Evolutionary conservation across 225 moss, liverwort and hornwort genomes (phyloP), one percentile per base, ranked within the genome.

Genomic region (Physcomitrium patens): DNA sequence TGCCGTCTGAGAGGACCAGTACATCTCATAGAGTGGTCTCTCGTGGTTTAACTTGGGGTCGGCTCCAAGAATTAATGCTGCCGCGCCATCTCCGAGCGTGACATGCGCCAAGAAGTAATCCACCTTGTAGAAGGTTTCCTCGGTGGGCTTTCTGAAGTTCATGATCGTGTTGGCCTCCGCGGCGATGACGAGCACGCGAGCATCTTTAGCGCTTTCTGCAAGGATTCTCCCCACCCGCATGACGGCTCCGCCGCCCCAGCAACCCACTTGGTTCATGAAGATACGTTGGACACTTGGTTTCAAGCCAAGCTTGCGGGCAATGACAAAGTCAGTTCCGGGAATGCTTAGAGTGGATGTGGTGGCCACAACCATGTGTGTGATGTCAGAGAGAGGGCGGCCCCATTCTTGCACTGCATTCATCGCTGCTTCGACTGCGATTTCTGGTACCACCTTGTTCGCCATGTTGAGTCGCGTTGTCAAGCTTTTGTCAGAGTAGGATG

Each of bases 311-410:
- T 55, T 14, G 9, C 69, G 71, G 2, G 85, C 87, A 45, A 90
- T 74, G 27, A 65, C 79, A 22, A 87, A 61, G 59, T 90, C 90
- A n/a, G 83, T 83, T 1, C 85, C 85, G 0, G 90, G 90, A 2
- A 90, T 75, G 60, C 63, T 58, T 1, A 60, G 43, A 0, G 80
- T 69, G 51, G 71, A 81, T 1, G 85, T 80, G 8, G 90, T 88
- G 31, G 63, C 79, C 2, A 87, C 11, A 3, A 90, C 79, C 74
- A 88, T 83, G 81, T 90, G 90, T 0, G 87, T 90, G 69, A 90
- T 85, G 28, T 66, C 81, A 3, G 75, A 76, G 1, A 85, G 60
- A 0, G 88, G 71, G 0, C 26, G 70, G 14, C 81, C 85, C 90
- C 90, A 90, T 47, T 90, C 88, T 10, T 37, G 44, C 10, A 63